phyloP scores from a whole-genome alignment of 495 filamentous ascomycete genomes.

The Aspergillus kassunensis region DNA sequence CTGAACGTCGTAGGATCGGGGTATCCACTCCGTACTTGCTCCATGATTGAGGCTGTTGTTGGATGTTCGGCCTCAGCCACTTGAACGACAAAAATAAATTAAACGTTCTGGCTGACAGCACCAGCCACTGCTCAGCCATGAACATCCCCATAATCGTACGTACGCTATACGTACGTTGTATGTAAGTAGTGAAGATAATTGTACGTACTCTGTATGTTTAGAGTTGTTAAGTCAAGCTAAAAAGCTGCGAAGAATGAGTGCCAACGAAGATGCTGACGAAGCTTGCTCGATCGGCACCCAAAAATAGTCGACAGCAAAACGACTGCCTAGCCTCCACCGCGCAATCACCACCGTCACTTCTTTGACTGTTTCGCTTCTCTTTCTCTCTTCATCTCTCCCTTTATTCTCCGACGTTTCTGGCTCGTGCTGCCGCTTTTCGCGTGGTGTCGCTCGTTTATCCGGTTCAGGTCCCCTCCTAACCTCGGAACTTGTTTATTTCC shows the following conservation, averaged over 20 bases:
- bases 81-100: slow-evolving; percentile 7
- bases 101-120: neutral
- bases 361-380: neutral
- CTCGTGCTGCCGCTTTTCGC: slow-evolving; percentile 1
- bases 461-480: slow-evolving; percentile 10
- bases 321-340: slow-evolving; percentile 12
- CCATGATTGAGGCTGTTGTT: too few species aligned
- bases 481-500: slow-evolving; percentile 6
- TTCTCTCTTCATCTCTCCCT: neutral
- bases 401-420: neutral
- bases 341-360: slow-evolving; percentile 1
- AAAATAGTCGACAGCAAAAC: slow-evolving; percentile 14
- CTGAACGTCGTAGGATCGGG: too few species aligned
- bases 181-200: too few species aligned
- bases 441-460: slow-evolving; percentile 10
- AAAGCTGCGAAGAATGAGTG: too few species aligned
- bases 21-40: too few species aligned
- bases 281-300: slow-evolving; percentile 11
- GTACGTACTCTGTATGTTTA: too few species aligned
- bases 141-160: neutral
- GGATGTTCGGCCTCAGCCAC: slow-evolving; percentile 5
- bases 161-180: neutral
- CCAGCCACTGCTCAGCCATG: slow-evolving; percentile 9
- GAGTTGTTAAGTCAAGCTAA: too few species aligned
- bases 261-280: slow-evolving; percentile 14